Percentiles rank a stretch among this genome's conserved stretches.
phyloP scores from a whole-genome alignment of 2,329 filamentous ascomycete genomes.

The Calonectria hawksworthii region DNA sequence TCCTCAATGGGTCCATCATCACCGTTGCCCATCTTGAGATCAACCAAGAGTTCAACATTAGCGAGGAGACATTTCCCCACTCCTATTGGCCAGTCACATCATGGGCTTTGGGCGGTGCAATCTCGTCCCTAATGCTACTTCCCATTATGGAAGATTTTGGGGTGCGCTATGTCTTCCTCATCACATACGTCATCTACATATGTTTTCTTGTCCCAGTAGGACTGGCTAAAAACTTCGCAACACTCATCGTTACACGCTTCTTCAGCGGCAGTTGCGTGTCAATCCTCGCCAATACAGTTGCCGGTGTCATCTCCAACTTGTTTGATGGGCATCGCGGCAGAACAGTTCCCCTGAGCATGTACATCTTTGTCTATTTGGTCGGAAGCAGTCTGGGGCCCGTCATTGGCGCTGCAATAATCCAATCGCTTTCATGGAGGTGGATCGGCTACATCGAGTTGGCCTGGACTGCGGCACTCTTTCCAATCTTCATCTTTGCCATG shows the following conservation, averaged over 20 bases:
- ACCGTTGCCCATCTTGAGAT: constrained; percentile 31
- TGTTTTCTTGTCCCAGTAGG: constrained; percentile 31
- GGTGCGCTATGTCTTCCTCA: constrained; percentile 28
- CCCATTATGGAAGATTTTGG: constrained; percentile 36
- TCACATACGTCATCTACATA: constrained; percentile 20
- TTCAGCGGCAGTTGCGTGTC: constrained; percentile 33
- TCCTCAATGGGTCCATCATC: constrained; percentile 38
- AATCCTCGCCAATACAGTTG: constrained; percentile 15
- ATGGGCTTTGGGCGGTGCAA: constrained; percentile 24
- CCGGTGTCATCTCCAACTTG: constrained; percentile 22
- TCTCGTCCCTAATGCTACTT: constrained; percentile 25
- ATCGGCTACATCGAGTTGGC: constrained; percentile 35
- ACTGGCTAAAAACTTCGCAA: constrained; percentile 25
- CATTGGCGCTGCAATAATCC: constrained; percentile 29
- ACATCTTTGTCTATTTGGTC: constrained; percentile 31
- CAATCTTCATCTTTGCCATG: constrained; percentile 30
- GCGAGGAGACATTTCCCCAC: constrained; percentile 27
- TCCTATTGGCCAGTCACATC: constrained; percentile 36
- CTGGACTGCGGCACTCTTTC: constrained; percentile 32
- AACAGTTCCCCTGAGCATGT: constrained; percentile 25
- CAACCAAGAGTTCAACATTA: constrained; percentile 19
- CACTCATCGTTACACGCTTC: constrained; percentile 27
- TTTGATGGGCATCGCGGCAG: constrained; percentile 24
- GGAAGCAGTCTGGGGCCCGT: constrained; percentile 31
- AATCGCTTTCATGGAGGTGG: constrained; percentile 28